Percentiles rank a stretch among this genome's conserved stretches.
Conservation (phyloP, 2,329 filamentous ascomycete species). For the Boeremia exigua region DNA sequence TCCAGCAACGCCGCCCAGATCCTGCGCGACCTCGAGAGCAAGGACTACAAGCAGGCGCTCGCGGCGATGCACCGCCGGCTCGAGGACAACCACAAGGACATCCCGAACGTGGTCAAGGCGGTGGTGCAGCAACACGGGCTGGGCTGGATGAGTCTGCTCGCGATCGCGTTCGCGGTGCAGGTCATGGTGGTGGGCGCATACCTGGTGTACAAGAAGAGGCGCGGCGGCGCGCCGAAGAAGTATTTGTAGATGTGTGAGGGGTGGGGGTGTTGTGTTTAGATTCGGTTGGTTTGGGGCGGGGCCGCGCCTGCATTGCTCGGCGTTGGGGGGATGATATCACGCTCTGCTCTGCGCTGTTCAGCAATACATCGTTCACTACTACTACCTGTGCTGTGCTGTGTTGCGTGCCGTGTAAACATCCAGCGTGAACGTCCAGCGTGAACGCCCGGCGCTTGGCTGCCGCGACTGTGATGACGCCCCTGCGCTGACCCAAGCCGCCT, state of each 20-base stretch:
- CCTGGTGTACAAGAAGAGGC: conserved; percentile 79
- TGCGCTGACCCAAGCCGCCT: too few relatives aligned
- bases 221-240: conserved; percentile 83
- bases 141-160: conserved; percentile 67
- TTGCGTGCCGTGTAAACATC: too few relatives aligned
- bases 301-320: too few relatives aligned
- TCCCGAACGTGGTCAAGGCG: conserved; percentile 53
- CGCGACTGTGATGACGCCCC: too few relatives aligned
- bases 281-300: too few relatives aligned
- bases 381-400: too few relatives aligned
- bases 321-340: too few relatives aligned
- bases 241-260: conserved; percentile 65
- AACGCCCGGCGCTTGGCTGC: too few relatives aligned
- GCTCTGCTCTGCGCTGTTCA: too few relatives aligned
- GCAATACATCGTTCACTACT: too few relatives aligned
- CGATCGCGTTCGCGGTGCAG: conserved; percentile 77
- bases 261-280: not conserved
- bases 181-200: conserved; percentile 72
- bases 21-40: conserved; percentile 61
- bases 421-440: too few relatives aligned
- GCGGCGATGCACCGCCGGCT: conserved; percentile 61
- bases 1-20: conserved; percentile 59
- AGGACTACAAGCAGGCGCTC: conserved; percentile 62
- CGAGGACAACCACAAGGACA: conserved; percentile 59
- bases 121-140: conserved; percentile 62